A percentile compares a stretch with the other conserved stretches of the same genome.
phyloP scores from a whole-genome alignment of 306 rosid genomes.

The Dryas alaskensis region DNA sequence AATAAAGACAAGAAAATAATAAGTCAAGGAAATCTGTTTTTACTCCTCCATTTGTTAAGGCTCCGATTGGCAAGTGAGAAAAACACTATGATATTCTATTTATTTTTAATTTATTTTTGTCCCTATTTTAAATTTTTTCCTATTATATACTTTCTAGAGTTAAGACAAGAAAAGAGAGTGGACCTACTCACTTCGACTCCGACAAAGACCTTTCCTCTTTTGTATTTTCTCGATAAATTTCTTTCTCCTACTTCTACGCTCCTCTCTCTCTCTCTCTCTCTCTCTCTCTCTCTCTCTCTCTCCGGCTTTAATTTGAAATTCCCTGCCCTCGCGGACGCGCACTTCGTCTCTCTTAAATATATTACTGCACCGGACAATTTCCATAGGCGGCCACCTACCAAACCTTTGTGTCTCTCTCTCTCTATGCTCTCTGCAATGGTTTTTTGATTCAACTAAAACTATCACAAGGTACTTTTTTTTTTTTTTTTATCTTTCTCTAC shows the following conservation, averaged over 20 bases:
- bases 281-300: conserved; percentile 19
- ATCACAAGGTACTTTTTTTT: conserved; percentile 13
- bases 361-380: conserved; percentile 4
- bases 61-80: too few species aligned
- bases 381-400: conserved; percentile 18
- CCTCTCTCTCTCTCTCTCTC: conserved; percentile 11
- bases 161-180: not conserved
- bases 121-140: too few species aligned
- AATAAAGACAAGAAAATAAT: too few species aligned
- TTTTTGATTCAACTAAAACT: conserved; percentile 2
- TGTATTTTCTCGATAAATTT: conserved; percentile 39
- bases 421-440: not conserved
- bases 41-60: too few species aligned
- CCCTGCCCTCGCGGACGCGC: conserved; percentile 42
- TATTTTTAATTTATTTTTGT: too few species aligned
- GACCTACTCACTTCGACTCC: conserved; percentile 2
- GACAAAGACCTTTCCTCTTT: conserved; percentile 13
- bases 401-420: not conserved
- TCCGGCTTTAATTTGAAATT: conserved; percentile 63
- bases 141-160: not conserved
- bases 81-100: too few species aligned
- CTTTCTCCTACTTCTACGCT: conserved; percentile 38
- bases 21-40: too few species aligned
- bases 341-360: conserved; percentile 17
- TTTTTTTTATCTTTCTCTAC: not conserved